These are phyloP conservation scores for Beauveria bassiana DNA, from an alignment of 2,329 filamentous ascomycete species.

Conservation along the genomic window DNA sequence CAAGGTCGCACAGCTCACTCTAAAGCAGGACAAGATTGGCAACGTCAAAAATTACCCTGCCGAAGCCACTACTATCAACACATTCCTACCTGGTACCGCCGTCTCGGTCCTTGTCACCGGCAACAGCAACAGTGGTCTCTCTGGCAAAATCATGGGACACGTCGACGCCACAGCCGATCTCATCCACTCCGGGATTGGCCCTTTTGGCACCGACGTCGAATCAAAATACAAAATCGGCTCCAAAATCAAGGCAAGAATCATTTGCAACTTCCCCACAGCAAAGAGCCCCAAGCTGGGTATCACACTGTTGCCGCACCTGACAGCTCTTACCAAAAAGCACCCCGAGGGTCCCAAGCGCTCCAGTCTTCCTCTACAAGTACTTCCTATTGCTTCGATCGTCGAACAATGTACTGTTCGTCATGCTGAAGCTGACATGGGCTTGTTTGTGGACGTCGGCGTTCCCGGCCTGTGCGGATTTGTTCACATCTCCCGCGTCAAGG, in stretches of 20 bases:
- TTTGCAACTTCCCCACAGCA: slow-evolving; percentile 76
- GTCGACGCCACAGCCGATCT: slow-evolving; percentile 86
- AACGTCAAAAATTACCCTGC: slow-evolving; percentile 58
- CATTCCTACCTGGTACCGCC: slow-evolving; percentile 85
- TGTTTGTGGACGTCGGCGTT: slow-evolving; percentile 65
- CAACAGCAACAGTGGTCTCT: slow-evolving; percentile 64
- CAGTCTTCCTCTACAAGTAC: slow-evolving; percentile 45
- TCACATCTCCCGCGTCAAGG: slow-evolving; percentile 87
- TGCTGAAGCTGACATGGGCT: slow-evolving; percentile 71
- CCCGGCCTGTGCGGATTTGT: slow-evolving; percentile 73
- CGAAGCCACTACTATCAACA: slow-evolving; percentile 78
- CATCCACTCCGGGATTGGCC: slow-evolving; percentile 75
- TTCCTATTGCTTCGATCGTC: slow-evolving; percentile 68
- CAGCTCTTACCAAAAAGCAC: slow-evolving; percentile 49
- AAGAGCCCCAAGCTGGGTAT: slow-evolving; percentile 80
- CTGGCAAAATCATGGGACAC: slow-evolving; percentile 86
- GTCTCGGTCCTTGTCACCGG: slow-evolving; percentile 80
- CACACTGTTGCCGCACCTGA: slow-evolving; percentile 78
- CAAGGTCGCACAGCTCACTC: slow-evolving; percentile 80
- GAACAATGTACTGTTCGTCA: slow-evolving; percentile 72
- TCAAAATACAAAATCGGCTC: slow-evolving; percentile 75
- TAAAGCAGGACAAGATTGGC: slow-evolving; percentile 61
- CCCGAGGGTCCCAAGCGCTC: slow-evolving; percentile 28
- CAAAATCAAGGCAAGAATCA: slow-evolving; percentile 77
- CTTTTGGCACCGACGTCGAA: slow-evolving; percentile 60